Base-by-base conservation (phyloP, 371 early-diverging fungal species). In the Furculomyces boomerangus region DNA sequence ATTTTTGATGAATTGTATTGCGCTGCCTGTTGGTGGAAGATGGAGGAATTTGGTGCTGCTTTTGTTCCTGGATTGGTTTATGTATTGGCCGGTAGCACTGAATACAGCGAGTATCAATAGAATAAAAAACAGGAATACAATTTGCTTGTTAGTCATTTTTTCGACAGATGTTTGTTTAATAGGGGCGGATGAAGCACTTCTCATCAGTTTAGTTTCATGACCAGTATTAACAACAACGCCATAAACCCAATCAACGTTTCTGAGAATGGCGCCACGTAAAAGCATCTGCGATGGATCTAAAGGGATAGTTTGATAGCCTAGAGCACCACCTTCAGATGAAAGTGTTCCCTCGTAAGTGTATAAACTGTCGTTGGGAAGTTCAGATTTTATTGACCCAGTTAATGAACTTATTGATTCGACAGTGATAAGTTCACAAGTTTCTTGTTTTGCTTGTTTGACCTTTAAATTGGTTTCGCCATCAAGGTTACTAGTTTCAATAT, bases 381-480 rank as follows among this genome's bases (percentile, higher is more conserved):
- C 91, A 13, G 81, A 84, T 56, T 78, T 75, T 35, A 87, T 67
- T 7, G 68, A 60, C 1, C 74, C 76, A 22, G 54, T 40, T 54
- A 90, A 57, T 3, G 59, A 68, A 1, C 72, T 64, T 50, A 78
- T 70, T n/a, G 78, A 76, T 0, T 70, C 60, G 1, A 86, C 79
- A 30, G 76, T 74, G 29, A 84, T 56, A 18, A 84, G 49, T 16
- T 60, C 59, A 0, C 81, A 72, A 1, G 91, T 89, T 60, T 86
- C 84, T 0, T 77, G 68, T 13, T 79, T 59, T 0, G 83, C 88
- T 64, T 90, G 91, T 62, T 88, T 88, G 54, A 90, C 81, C 60
- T 94, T 94, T 46, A 94, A 65, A 68, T 94, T 93, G 37, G 87
- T 88, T 70, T 97, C 97, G 55, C 97, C 97, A 64, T 97, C 93